These are phyloP conservation scores for Mycena vulgaris DNA, from an alignment of 768 basidiomycete species.

Conservation along the genomic window DNA sequence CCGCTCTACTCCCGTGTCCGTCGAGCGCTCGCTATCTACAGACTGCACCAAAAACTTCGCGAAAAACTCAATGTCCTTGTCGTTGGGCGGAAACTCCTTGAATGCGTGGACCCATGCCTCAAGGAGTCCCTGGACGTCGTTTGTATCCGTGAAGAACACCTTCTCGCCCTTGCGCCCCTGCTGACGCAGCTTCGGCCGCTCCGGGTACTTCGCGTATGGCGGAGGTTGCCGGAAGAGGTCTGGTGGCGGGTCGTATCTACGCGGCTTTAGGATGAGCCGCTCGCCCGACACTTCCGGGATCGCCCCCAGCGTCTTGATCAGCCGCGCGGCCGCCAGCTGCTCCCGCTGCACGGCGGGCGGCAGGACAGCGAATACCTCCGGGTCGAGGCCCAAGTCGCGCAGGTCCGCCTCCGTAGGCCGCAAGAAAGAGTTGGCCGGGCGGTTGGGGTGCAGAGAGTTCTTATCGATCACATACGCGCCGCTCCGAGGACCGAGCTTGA, in stretches of 20 bases:
- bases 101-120: constrained; percentile 84
- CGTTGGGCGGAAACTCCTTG: constrained; percentile 72
- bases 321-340: constrained; percentile 73
- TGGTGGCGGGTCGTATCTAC: constrained; percentile 56
- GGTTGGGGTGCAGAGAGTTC: constrained; percentile 29
- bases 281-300: constrained; percentile 58
- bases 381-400: constrained; percentile 75
- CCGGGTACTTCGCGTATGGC: constrained; percentile 68
- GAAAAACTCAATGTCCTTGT: constrained; percentile 83
- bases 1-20: constrained; percentile 76
- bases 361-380: constrained; percentile 75
- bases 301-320: constrained; percentile 60
- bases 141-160: constrained; percentile 71
- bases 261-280: constrained; percentile 71
- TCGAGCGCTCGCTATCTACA: constrained; percentile 67
- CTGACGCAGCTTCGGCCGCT: constrained; percentile 69
- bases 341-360: constrained; percentile 82
- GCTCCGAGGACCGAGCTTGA: constrained; percentile 3
- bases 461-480: constrained; percentile 43
- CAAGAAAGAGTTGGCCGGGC: constrained; percentile 44
- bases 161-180: constrained; percentile 70
- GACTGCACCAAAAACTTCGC: constrained; percentile 79
- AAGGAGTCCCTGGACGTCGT: constrained; percentile 81
- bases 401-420: constrained; percentile 69
- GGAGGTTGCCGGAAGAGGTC: constrained; percentile 65